A percentile compares a stretch with the other conserved stretches of the same genome.
Conservation (phyloP, 768 basidiomycete genomes). For the Suillus sp. region DNA sequence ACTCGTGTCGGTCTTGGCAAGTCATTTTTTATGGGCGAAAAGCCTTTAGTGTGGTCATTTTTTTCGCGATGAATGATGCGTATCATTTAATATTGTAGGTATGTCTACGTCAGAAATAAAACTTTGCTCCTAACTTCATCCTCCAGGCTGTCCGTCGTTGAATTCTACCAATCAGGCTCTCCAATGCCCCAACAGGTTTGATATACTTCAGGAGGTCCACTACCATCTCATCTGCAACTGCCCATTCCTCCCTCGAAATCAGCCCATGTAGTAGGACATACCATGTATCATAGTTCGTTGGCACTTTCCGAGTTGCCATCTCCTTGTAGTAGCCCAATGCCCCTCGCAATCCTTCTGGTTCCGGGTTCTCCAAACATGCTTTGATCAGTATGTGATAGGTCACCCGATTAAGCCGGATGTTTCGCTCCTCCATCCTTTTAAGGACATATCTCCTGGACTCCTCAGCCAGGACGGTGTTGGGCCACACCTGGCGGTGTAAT, state of each 20-base stretch:
- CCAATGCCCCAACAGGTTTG: constrained; percentile 46
- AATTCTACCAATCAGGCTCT: constrained; percentile 52
- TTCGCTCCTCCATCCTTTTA: constrained; percentile 56
- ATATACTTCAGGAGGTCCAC: constrained; percentile 58
- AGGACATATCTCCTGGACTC: constrained; percentile 53
- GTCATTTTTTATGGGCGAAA: constrained; percentile 61
- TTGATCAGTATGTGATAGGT: constrained; percentile 80
- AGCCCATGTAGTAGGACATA: constrained; percentile 74
- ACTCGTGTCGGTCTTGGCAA: constrained; percentile 60
- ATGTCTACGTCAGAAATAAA: constrained; percentile 30
- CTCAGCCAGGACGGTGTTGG: constrained; percentile 45
- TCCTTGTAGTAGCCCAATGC: constrained; percentile 63
- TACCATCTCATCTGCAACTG: constrained; percentile 59
- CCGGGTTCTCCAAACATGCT: constrained; percentile 57
- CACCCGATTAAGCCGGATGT: constrained; percentile 56
- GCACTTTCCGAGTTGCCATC: constrained; percentile 53
- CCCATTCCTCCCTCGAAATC: constrained; percentile 57
- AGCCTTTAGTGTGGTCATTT: constrained; percentile 15
- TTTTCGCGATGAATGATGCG: constrained; percentile 22
- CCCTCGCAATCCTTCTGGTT: constrained; percentile 50
- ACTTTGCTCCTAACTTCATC: constrained; percentile 27
- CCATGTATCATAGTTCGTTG: constrained; percentile 68
- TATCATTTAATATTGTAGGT: constrained; percentile 9
- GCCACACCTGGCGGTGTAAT: constrained; percentile 62
- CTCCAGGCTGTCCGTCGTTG: constrained; percentile 41